Base-by-base conservation (phyloP, 2,329 filamentous ascomycete species). In the Penicillium sp. region DNA sequence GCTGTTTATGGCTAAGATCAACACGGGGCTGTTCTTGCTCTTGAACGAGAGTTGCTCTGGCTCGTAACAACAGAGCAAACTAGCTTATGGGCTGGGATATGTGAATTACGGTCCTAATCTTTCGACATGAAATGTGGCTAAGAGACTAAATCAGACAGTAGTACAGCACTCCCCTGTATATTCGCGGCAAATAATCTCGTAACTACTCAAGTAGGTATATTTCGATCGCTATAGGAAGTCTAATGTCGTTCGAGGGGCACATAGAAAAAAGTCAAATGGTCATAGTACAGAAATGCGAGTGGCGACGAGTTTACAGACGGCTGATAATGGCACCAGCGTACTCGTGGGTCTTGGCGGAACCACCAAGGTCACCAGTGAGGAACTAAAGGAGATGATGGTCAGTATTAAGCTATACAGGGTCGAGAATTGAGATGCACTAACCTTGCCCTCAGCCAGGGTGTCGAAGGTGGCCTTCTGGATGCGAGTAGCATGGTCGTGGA, bases 401-500 rank as follows among this genome's bases (percentile, higher is more conserved):
- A 64, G 62, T 50, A 62, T 47, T 8, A 4, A 21, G 45, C 49
- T 42, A 45, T 11, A 26, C 26, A n/a, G 26, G 31, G 24, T n/a
- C 22, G 16, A 33, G 24, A n/a, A 4, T 11, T 21, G 19, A 22
- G 42, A 19, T 26, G 31, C 31, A 70, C 79, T 69, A 74, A 86
- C 83, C 89, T 97, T 97, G 82, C 95, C 95, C 84, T 99, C 93
- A 59, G 92, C 89, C 66, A 99, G 85, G 60, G 93, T 96, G 76
- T 90, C 90, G 78, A 99, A 98, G 74, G 93, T 96, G 66, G 95
- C 95, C 79, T 86, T 90, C 84, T 98, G 91, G 74, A 99, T 98
- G 77, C 87, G 88, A 76, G 83, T 78, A 67, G 95, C 95, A 77
- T 98, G 87, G 63, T 91, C 84, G 77, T 81, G 87, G 65, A 99